These are phyloP conservation scores for Actinidia polygama DNA, from an alignment of 179 eudicot genomes.

Conservation along the genomic window DNA sequence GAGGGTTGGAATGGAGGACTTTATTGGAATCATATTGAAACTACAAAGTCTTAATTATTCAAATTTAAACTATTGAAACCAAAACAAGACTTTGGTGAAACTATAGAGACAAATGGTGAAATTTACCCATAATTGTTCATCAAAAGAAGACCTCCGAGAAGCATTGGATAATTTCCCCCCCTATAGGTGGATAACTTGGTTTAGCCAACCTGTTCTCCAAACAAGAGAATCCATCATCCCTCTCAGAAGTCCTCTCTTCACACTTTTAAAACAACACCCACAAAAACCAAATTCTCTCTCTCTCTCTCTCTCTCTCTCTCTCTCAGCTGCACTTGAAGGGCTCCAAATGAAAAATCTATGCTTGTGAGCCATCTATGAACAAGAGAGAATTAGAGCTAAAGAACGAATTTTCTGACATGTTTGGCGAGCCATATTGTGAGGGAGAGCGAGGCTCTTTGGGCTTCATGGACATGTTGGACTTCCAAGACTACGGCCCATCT, in stretches of 20 bases:
- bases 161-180: too few relatives aligned
- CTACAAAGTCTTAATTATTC: too few relatives aligned
- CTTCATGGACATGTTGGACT: slow-evolving; percentile 32
- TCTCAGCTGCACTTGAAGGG: slow-evolving; percentile 14
- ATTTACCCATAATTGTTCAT: too few relatives aligned
- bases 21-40: too few relatives aligned
- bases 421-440: slow-evolving; percentile 29
- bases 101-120: too few relatives aligned
- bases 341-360: slow-evolving; percentile 36
- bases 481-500: slow-evolving; percentile 33
- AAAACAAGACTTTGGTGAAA: too few relatives aligned
- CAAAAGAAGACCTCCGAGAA: too few relatives aligned
- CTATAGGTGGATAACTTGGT: slow-evolving; percentile 21
- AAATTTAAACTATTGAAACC: too few relatives aligned
- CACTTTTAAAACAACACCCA: slow-evolving; percentile 1
- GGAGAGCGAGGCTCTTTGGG: slow-evolving; percentile 17
- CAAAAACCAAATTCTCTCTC: slow-evolving; percentile 14
- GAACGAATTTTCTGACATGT: slow-evolving; percentile 10
- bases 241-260: too few relatives aligned
- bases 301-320: slow-evolving; percentile 26
- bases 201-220: slow-evolving; percentile 35
- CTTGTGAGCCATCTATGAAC: slow-evolving; percentile 36
- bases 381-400: slow-evolving; percentile 17
- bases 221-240: background rate
- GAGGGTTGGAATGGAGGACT: too few relatives aligned